These are phyloP conservation scores for Harringtonia lauricola DNA, from an alignment of 2,329 filamentous ascomycete species.

Conservation along the genomic window DNA sequence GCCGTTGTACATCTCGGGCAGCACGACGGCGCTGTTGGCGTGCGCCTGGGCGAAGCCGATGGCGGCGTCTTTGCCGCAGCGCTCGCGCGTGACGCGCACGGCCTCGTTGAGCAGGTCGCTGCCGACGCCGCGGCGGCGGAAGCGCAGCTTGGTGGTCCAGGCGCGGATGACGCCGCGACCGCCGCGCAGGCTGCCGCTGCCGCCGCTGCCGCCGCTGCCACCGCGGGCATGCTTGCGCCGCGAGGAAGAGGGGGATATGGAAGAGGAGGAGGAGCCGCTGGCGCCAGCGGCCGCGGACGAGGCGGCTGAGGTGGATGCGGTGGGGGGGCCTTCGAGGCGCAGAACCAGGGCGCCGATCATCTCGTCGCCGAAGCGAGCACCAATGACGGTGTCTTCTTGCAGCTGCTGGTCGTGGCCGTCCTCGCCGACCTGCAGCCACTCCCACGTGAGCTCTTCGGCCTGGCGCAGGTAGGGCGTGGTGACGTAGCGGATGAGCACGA, in stretches of 20 bases:
- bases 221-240: conserved; percentile 4
- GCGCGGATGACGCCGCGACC: conserved; percentile 65
- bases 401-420: conserved; percentile 16
- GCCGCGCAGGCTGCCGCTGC: conserved; percentile 28
- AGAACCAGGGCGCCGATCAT: conserved; percentile 64
- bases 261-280: no score
- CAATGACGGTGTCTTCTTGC: conserved; percentile 50
- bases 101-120: conserved; percentile 62
- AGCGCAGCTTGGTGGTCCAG: conserved; percentile 66
- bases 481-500: conserved; percentile 49
- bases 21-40: conserved; percentile 57
- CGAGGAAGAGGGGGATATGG: conserved; percentile 1
- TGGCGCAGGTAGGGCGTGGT: conserved; percentile 50
- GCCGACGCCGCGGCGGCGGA: conserved; percentile 63
- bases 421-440: conserved; percentile 36
- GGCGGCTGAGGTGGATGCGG: conserved; percentile 1
- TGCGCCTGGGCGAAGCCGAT: conserved; percentile 68
- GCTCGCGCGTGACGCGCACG: conserved; percentile 54
- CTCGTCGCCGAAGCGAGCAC: conserved; percentile 55
- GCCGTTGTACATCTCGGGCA: conserved; percentile 53
- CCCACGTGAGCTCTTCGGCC: conserved; percentile 50
- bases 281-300: background rate
- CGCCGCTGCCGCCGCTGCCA: conserved; percentile 23
- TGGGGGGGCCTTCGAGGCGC: conserved; percentile 43
- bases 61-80: conserved; percentile 54